Base-by-base conservation (phyloP, 2,329 filamentous ascomycete species). In the Pseudogymnoascus sp. region DNA sequence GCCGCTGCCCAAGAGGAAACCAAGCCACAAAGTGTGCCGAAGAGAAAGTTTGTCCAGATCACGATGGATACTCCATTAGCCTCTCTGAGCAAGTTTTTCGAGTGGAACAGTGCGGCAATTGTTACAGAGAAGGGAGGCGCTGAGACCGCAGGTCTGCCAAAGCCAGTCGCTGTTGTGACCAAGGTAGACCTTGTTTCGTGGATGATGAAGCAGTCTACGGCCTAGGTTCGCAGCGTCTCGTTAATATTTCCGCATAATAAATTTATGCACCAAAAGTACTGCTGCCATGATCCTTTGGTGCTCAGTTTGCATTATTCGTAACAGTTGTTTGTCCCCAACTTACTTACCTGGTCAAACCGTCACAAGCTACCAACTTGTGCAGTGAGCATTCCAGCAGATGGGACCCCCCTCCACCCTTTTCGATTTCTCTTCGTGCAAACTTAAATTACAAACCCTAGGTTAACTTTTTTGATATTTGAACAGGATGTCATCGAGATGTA, bases 51-150 rank as follows among this genome's bases (percentile, higher is more conserved):
- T 75, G 89, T 97, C 58, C 89, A 97, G 76, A 96, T 99, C 71
- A 97, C 94, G 6, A 79, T 89, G 72, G 90, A 97, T 66, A 99
- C 94, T 1, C 88, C 89, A 2, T 80, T 99, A 38, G 84, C 82
- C 53, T 87, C 89, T 47, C 80, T 99, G 60, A 93, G 91, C 78
- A 86, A 89, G 70, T 99, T 99, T 77, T 91, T 97, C 66, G 91
- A 97, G 77, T 97, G 94, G 91, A 97, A 99, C 76, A 94, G 89
- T 67, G 93, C 94, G 0, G 94, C 94, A 0, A 86, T 99, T 57
- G 91, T 99, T 2, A 99, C 93, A 0, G 92, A 97, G 74, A 81
- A 83, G 67, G 77, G 78, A 11, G 76, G 76, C 39, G 81, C 62
- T 76, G 78, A 60, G 75, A 80, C 63, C 11, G 70, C 69, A 39